Conservation (phyloP, 2,329 filamentous ascomycete species). For the Scytalidium lignicola region DNA sequence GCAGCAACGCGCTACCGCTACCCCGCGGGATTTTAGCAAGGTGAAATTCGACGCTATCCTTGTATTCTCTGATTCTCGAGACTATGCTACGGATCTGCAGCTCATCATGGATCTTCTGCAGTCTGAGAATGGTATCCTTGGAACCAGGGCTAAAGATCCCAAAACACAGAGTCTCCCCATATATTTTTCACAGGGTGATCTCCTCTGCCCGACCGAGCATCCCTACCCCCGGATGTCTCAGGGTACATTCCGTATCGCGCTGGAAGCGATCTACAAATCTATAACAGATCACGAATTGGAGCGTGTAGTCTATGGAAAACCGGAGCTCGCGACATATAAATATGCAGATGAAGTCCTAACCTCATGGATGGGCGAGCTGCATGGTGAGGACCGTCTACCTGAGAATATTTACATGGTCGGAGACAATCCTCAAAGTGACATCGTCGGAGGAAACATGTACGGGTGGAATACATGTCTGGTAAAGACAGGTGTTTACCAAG, state of each 20-base stretch:
- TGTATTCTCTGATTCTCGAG: conserved; percentile 68
- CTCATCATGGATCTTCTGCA: conserved; percentile 70
- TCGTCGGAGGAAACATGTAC: conserved; percentile 74
- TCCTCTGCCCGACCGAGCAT: conserved; percentile 61
- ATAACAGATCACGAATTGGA: conserved; percentile 66
- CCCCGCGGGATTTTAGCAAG: conserved; percentile 67
- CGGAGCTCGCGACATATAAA: conserved; percentile 70
- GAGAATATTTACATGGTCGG: conserved; percentile 73
- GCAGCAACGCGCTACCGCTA: conserved; percentile 61
- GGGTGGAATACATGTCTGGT: conserved; percentile 78
- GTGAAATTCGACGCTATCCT: conserved; percentile 69
- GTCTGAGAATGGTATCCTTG: conserved; percentile 60
- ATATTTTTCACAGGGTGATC: conserved; percentile 65
- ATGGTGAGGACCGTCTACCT: conserved; percentile 65
- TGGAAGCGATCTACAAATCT: conserved; percentile 69
- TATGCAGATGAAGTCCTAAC: conserved; percentile 70
- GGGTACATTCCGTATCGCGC: conserved; percentile 68
- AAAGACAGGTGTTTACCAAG: conserved; percentile 73
- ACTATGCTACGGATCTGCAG: conserved; percentile 71
- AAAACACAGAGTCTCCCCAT: conserved; percentile 64
- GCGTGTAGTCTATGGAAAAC: conserved; percentile 73
- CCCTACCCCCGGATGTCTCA: conserved; percentile 65
- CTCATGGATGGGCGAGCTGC: conserved; percentile 71
- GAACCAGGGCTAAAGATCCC: conserved; percentile 61
- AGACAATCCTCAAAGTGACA: conserved; percentile 70